These are phyloP conservation scores for Arabidopsis thaliana DNA, from an alignment of 345 rosid species.

Conservation along the genomic window DNA sequence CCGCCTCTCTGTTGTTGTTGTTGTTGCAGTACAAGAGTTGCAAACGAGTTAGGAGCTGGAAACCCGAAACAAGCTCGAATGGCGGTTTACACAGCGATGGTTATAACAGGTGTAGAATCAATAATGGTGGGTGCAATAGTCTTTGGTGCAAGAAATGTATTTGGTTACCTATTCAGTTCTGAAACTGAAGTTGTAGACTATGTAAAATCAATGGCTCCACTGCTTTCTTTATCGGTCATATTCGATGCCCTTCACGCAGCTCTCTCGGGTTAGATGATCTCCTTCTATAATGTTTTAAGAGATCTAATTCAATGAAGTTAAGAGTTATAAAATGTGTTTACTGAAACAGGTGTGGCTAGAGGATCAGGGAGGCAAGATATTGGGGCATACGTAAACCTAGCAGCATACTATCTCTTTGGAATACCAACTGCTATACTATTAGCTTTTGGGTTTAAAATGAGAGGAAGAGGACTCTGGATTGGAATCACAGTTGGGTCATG, in stretches of 20 bases:
- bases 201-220: constrained; percentile 41
- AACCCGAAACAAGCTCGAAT: constrained; percentile 41
- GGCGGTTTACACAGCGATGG: constrained; percentile 40
- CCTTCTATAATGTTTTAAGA: not conserved
- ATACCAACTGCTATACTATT: constrained; percentile 34
- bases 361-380: constrained; percentile 48
- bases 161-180: constrained; percentile 46
- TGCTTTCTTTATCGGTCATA: constrained; percentile 36
- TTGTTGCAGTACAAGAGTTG: constrained; percentile 67
- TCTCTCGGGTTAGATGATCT: constrained; percentile 35
- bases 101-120: constrained; percentile 39
- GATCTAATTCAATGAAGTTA: not conserved
- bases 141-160: constrained; percentile 39
- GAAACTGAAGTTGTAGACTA: constrained; percentile 43
- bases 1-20: not conserved
- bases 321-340: not conserved
- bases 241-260: constrained; percentile 43
- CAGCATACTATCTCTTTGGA: constrained; percentile 42
- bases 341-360: constrained; percentile 45
- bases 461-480: constrained; percentile 44
- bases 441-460: constrained; percentile 33
- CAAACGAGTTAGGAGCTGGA: constrained; percentile 50
- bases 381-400: constrained; percentile 45
- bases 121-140: constrained; percentile 32
- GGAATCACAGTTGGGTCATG: constrained; percentile 42